Percentiles rank a stretch among this genome's conserved stretches.
phyloP scores from a whole-genome alignment of 2,329 filamentous ascomycete genomes.

The Fusarium concolor region DNA sequence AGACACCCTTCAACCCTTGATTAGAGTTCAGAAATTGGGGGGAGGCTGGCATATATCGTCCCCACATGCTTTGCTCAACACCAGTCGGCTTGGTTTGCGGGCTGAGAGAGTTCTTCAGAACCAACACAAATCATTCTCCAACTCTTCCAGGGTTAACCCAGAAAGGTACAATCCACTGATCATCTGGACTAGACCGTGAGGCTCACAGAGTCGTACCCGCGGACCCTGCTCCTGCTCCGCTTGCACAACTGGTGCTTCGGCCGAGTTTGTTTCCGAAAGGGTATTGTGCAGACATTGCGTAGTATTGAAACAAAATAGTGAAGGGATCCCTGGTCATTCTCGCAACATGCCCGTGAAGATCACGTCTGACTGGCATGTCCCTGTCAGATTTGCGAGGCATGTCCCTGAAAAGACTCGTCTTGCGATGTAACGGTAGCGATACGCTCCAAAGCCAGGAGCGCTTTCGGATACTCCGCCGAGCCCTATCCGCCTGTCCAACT shows the following conservation, averaged over 20 bases:
- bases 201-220: constrained; percentile 25
- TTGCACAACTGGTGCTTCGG: constrained; percentile 14
- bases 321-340: constrained; percentile 18
- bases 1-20: constrained; percentile 18
- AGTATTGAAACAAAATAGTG: constrained; percentile 21
- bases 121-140: constrained; percentile 32
- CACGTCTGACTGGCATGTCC: constrained; percentile 23
- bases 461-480: no score
- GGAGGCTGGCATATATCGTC: constrained; percentile 30
- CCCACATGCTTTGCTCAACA: constrained; percentile 19
- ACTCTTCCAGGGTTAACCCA: constrained; percentile 32
- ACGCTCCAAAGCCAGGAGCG: background rate
- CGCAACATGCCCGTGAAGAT: constrained; percentile 32
- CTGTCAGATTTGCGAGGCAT: constrained; percentile 36
- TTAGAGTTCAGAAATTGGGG: constrained; percentile 38
- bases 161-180: constrained; percentile 28
- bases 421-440: constrained; percentile 32
- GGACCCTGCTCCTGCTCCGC: constrained; percentile 10
- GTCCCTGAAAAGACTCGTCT: constrained; percentile 23
- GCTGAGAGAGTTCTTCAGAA: constrained; percentile 21
- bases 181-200: constrained; percentile 21
- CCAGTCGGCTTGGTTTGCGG: constrained; percentile 36
- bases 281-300: constrained; percentile 16
- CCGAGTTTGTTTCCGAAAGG: constrained; percentile 29
- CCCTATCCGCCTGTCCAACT: background rate